phyloP scores from a whole-genome alignment of 768 basidiomycete genomes.

The Suillus americanus region DNA sequence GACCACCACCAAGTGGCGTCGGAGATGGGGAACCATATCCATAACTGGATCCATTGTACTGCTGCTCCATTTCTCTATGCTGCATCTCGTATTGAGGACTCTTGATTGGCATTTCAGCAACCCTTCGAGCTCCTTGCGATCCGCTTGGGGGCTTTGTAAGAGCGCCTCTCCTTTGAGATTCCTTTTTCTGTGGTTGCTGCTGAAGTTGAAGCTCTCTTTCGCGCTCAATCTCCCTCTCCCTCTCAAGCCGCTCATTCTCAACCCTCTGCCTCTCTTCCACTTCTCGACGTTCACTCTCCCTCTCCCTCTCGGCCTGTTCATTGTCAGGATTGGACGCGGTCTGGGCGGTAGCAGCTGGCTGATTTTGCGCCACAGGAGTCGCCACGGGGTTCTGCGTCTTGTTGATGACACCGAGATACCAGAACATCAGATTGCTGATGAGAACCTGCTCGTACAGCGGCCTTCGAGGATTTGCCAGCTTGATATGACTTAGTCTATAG shows the following conservation, averaged over 20 bases:
- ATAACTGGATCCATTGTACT: constrained; percentile 52
- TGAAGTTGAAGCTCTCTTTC: constrained; percentile 27
- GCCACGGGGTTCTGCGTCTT: constrained; percentile 64
- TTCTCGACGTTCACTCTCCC: constrained; percentile 36
- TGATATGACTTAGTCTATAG: constrained; percentile 97
- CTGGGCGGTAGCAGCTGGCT: constrained; percentile 18
- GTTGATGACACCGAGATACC: constrained; percentile 98
- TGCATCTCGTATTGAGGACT: constrained; percentile 95
- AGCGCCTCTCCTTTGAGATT: constrained; percentile 44
- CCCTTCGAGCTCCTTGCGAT: constrained; percentile 49
- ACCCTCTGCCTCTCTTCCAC: constrained; percentile 37
- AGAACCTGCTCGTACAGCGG: constrained; percentile 96
- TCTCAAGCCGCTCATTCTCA: constrained; percentile 45
- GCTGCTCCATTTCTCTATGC: constrained; percentile 89
- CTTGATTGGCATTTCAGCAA: constrained; percentile 84
- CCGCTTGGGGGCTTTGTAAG: constrained; percentile 66
- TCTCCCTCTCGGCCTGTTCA: constrained; percentile 32
- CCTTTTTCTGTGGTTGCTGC: constrained; percentile 41
- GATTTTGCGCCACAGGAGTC: constrained; percentile 33
- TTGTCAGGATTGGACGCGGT: constrained; percentile 33
- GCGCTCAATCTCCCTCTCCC: constrained; percentile 42
- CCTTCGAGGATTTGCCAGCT: constrained; percentile 93
- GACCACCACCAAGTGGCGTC: constrained; percentile 20
- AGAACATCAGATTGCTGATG: constrained; percentile 96
- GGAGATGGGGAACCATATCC: constrained; percentile 26